Evolutionary conservation across 257 asterid species (phyloP), one percentile per base, ranked within the genome.

Genomic region (Fraxinus excelsior): DNA sequence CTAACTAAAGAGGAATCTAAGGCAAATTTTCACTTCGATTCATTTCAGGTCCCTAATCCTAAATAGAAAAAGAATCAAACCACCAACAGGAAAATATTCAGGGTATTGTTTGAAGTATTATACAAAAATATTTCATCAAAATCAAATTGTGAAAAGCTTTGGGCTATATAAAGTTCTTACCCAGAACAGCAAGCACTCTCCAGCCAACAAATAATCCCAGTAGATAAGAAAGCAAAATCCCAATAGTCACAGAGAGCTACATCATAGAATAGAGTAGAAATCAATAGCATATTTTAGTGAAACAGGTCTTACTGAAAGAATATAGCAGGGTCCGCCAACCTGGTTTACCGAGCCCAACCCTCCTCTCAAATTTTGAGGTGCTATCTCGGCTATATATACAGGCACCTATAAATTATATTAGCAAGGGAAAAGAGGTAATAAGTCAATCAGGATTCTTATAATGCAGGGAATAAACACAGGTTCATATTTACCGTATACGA

Each of bases 101-200:
- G 46, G 16, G 19, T 31, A 75, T 42, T 23, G 69, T 14, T 3
- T 38, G 7, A 76, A 68, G 25, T 32, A 37, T 44, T 0, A 71
- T 42, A 73, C 8, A 1, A 58, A 74, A 25, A 14, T 62, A 32
- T 62, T 64, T 71, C 9, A 28, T 34, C 56, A 62, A 49, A 78
- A 80, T 28, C 26, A 73, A 23, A 44, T 70, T 34, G 19, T 46
- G 34, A 4, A 64, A 44, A 56, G 31, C 58, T n/a, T 40, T 18
- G 21, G 25, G 51, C 28, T 72, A 53, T 35, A 70, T 31, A 60
- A 78, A 77, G 71, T 60, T 35, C 64, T 88, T 89, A 93, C 98
- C 99, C 65, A 95, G 86, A 86, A 93, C 91, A 14, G 99, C 99
- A 70, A 95, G 99, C 72, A 81, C 38, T 84, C 99, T 91, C 99